Evolutionary conservation across 305 asterid genomes (phyloP).

Genomic region (Ajuga reptans): DNA sequence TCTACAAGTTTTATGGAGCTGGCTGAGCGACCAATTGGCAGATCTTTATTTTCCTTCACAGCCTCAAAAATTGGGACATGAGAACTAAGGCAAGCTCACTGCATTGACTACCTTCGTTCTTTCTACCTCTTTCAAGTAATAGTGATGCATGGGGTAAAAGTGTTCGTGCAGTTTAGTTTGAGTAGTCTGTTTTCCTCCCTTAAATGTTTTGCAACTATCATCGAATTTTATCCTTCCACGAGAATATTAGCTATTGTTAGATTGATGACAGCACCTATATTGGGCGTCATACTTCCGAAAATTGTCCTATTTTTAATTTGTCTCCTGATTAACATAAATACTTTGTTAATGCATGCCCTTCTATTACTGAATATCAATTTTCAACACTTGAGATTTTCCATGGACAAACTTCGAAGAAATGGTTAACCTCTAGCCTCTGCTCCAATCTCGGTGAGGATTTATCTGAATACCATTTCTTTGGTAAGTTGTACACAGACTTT

Average conservation of each 20-base stretch:
- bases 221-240: neutral
- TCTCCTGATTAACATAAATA: no score
- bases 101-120: neutral
- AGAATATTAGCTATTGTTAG: neutral
- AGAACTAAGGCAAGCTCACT: neutral
- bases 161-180: neutral
- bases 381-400: neutral
- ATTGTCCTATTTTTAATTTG: no score
- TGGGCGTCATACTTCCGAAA: no score
- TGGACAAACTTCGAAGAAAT: neutral
- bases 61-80: neutral
- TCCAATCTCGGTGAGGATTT: neutral
- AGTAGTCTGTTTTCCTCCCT: neutral
- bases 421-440: no score
- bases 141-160: neutral
- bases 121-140: neutral
- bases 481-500: no score
- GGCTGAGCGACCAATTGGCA: neutral
- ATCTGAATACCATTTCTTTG: neutral
- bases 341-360: neutral
- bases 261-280: no score
- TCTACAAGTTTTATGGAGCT: neutral
- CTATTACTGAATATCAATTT: neutral
- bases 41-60: neutral
- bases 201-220: neutral